Percentiles rank a stretch among this genome's conserved stretches.
Conservation (phyloP, 768 basidiomycete genomes). For the Udeniomyces megalosporus region DNA sequence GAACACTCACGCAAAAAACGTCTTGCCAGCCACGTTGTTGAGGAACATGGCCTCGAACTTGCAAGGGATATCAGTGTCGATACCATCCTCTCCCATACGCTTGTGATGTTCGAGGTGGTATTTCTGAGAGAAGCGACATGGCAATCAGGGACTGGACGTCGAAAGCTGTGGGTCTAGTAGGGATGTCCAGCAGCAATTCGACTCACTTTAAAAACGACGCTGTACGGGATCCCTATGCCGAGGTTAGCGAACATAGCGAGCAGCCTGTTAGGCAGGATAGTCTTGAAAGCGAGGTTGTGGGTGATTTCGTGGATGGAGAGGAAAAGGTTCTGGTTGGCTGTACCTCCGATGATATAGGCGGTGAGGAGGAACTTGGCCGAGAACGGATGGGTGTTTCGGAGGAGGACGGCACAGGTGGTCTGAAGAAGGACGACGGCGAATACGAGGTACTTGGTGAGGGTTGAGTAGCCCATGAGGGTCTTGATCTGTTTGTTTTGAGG, state of each 20-base stretch:
- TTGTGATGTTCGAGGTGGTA: slow-evolving; percentile 97
- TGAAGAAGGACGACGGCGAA: slow-evolving; percentile 64
- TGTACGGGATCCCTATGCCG: slow-evolving; percentile 87
- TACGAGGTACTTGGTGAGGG: slow-evolving; percentile 81
- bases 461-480: slow-evolving; percentile 91
- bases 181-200: not conserved
- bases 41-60: slow-evolving; percentile 64
- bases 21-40: slow-evolving; percentile 92
- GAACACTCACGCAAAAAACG: slow-evolving; percentile 75
- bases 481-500: too few relatives aligned
- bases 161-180: not conserved
- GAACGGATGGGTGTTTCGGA: slow-evolving; percentile 52
- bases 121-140: slow-evolving; percentile 34
- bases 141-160: not conserved
- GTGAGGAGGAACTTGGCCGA: slow-evolving; percentile 55
- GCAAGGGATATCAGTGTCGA: slow-evolving; percentile 91
- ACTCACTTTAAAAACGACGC: slow-evolving; percentile 81
- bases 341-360: slow-evolving; percentile 80
- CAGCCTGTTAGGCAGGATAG: slow-evolving; percentile 64
- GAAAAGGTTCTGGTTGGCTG: slow-evolving; percentile 93
- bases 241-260: slow-evolving; percentile 83
- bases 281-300: slow-evolving; percentile 84
- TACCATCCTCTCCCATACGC: slow-evolving; percentile 81
- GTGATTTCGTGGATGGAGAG: slow-evolving; percentile 98
- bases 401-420: slow-evolving; percentile 42